Base-by-base conservation (phyloP, 768 basidiomycete genomes). In the Kwoniella botswanensis region DNA sequence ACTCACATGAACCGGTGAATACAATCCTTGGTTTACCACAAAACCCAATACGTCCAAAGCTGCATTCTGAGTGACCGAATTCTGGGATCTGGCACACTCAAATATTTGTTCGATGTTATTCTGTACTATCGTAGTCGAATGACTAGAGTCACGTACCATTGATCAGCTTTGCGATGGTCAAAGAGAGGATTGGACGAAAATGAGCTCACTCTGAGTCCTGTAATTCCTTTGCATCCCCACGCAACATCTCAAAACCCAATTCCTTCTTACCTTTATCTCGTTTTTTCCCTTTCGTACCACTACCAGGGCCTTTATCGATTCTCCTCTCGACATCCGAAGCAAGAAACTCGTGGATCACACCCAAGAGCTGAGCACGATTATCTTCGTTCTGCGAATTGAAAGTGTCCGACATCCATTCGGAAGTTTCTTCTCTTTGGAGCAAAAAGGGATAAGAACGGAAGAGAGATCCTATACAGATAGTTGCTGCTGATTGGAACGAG, bases 221-320 rank as follows among this genome's bases (percentile, higher is more conserved):
- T 81, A 98, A 96, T 1, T 91, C 93, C 77, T 94, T 92, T 0
- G 94, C 94, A 76, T 96, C 95, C 0, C 97, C 97, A 3, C 98
- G 92, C 10, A 99, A 86, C 77, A 97, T 93, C 0, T 91, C 91
- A 90, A 99, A 94, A 76, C 95, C 98, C 65, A 84, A 76, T n/a
- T 68, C 70, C 17, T 46, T 18, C 53, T 65, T 61, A 43, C 17
- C 46, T 2, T 63, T 64, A 26, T 55, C 43, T 11, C 42, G 43
- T 24, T 84, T 76, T 35, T 65, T 70, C 11, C 21, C 15, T 53
- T 63, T 57, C 29, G 12, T 43, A 9, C 71, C 68, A 24, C 52
- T 44, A 12, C n/a, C 42, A 22, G n/a, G 0, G 2, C 15, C 17
- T 13, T 58, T 58, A 15, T 21, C 57, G 10, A 46, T n/a, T 82